Evolutionary conservation across 75 land plant species (phyloP).

Genomic region (Adiantum capillusveneris): DNA sequence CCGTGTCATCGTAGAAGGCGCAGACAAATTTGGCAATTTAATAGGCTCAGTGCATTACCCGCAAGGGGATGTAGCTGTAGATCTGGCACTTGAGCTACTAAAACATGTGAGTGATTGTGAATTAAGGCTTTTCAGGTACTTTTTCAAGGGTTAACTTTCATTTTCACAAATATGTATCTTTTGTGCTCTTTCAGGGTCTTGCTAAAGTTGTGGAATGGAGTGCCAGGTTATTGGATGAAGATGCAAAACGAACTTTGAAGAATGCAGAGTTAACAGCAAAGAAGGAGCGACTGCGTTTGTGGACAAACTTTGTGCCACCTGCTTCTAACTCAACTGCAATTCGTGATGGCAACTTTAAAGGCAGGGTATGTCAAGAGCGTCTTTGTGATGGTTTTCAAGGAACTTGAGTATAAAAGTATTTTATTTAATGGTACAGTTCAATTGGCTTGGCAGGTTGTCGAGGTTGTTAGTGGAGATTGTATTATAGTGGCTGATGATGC

Average conservation of each 20-base stretch:
- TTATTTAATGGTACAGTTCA: background rate
- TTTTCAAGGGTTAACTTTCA: background rate
- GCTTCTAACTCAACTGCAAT: slow-evolving; percentile 85
- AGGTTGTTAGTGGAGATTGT: slow-evolving; percentile 99
- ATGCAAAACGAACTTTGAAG: slow-evolving; percentile 63
- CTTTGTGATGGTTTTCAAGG: too few species aligned
- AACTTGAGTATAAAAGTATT: too few species aligned
- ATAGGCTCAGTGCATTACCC: slow-evolving; percentile 85
- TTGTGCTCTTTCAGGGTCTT: slow-evolving; percentile 46
- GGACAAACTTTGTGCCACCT: slow-evolving; percentile 85
- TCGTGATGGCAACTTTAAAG: slow-evolving; percentile 84
- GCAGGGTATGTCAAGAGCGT: slow-evolving; percentile 47
- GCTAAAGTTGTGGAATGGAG: slow-evolving; percentile 98
- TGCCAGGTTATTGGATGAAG: slow-evolving; percentile 91
- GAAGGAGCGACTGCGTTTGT: slow-evolving; percentile 69
- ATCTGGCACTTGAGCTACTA: slow-evolving; percentile 83
- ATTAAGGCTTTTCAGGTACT: background rate
- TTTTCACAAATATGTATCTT: background rate
- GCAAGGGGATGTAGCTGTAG: slow-evolving; percentile 80
- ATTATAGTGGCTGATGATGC: slow-evolving; percentile 92
- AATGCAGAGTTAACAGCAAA: slow-evolving; percentile 88
- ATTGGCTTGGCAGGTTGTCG: slow-evolving; percentile 55
- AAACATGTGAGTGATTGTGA: slow-evolving; percentile 51
- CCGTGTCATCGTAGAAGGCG: slow-evolving; percentile 82
- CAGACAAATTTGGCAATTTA: slow-evolving; percentile 81